Evolutionary conservation across 164 flowering plant species (phyloP).

Genomic region (Cinnamomum chago): DNA sequence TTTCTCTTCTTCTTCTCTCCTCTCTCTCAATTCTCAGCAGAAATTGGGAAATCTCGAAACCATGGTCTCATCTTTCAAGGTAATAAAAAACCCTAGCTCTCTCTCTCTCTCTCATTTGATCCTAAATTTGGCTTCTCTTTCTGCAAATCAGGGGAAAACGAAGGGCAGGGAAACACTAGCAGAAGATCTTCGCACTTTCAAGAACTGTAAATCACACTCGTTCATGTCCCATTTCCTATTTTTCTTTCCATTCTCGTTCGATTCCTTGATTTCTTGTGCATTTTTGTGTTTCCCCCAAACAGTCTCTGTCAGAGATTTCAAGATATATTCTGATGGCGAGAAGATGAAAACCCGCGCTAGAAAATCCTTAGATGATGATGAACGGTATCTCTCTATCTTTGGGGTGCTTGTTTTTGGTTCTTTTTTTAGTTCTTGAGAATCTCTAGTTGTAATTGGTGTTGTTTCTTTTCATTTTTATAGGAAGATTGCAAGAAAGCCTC

Average conservation of each 20-base stretch:
- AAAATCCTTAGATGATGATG: slow-evolving; percentile 8
- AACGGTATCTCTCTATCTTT: slow-evolving; percentile 10
- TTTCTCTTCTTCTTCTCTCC: not conserved
- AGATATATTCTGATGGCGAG: slow-evolving; percentile 37
- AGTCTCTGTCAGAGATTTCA: slow-evolving; percentile 33
- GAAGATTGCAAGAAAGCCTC: slow-evolving; percentile 8
- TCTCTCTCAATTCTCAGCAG: not conserved
- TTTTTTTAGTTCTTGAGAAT: not conserved
- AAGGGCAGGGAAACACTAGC: slow-evolving; percentile 4
- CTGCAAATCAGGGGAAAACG: slow-evolving; percentile 20
- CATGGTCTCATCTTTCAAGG: no score
- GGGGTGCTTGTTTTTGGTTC: not conserved
- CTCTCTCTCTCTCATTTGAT: not conserved
- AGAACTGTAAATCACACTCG: slow-evolving; percentile 8
- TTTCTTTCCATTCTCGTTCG: not conserved
- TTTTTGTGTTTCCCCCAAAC: slow-evolving; percentile 1
- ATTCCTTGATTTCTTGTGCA: not conserved
- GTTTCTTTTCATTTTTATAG: slow-evolving; percentile 1
- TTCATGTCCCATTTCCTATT: not conserved
- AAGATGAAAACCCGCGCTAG: slow-evolving; percentile 10
- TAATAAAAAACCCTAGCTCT: not conserved
- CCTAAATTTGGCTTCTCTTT: not conserved
- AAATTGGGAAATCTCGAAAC: no score
- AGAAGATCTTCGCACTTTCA: slow-evolving; percentile 11
- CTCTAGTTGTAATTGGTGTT: not conserved